Percentiles rank a stretch among this genome's conserved stretches.
Evolutionary conservation across 768 basidiomycete species (phyloP).

Genomic region (Hygrocybe coccinea): DNA sequence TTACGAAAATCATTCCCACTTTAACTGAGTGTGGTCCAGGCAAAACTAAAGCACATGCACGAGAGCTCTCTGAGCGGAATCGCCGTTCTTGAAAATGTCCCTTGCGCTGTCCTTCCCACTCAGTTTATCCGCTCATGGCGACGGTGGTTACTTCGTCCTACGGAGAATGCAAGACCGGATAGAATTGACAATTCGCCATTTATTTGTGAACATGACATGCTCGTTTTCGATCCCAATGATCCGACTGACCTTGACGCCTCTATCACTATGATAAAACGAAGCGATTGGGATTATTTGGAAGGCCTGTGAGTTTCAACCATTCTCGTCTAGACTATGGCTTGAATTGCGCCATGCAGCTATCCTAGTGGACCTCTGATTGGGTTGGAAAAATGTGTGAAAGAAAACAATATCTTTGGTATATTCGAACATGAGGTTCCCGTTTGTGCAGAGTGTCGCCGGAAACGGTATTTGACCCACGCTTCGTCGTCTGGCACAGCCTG

Average conservation of each 20-base stretch:
- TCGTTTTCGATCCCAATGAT: slow-evolving; percentile 63
- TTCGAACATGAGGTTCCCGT: slow-evolving; percentile 45
- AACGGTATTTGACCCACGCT: slow-evolving; percentile 39
- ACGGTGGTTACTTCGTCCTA: slow-evolving; percentile 60
- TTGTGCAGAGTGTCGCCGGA: slow-evolving; percentile 56
- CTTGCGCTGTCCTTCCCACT: slow-evolving; percentile 55
- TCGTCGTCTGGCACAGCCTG: slow-evolving; percentile 3
- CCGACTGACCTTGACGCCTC: slow-evolving; percentile 53
- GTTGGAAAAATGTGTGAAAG: slow-evolving; percentile 34
- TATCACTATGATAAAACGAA: slow-evolving; percentile 51
- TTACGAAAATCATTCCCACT: slow-evolving; percentile 9
- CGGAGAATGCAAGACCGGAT: slow-evolving; percentile 53
- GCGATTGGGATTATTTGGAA: slow-evolving; percentile 62
- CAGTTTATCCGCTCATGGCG: slow-evolving; percentile 66
- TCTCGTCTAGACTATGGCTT: slow-evolving; percentile 5
- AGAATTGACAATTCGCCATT: slow-evolving; percentile 56
- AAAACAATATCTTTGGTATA: slow-evolving; percentile 25
- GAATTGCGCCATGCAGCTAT: slow-evolving; percentile 42
- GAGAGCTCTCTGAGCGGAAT: slow-evolving; percentile 48
- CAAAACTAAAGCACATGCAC: slow-evolving; percentile 57
- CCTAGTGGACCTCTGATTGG: slow-evolving; percentile 50
- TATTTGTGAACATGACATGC: slow-evolving; percentile 61
- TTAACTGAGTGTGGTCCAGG: slow-evolving; percentile 36
- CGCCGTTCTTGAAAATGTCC: slow-evolving; percentile 42
- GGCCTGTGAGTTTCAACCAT: slow-evolving; percentile 44